Evolutionary conservation across 2,329 filamentous ascomycete genomes (phyloP).

Genomic region (Aspergillus puulaauensis): DNA sequence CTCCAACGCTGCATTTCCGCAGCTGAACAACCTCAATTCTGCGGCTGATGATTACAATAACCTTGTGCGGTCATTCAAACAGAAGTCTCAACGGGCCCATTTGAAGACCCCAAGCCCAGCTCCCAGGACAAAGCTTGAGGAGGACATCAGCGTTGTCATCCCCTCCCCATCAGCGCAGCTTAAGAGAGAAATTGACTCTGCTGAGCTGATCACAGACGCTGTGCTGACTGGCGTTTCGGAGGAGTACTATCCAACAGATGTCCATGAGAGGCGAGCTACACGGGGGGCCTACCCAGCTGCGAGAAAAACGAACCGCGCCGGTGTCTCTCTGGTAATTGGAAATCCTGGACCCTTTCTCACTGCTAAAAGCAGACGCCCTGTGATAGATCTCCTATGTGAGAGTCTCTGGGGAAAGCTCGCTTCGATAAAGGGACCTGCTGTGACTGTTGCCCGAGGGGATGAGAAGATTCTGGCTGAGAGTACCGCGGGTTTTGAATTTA

Average conservation of each 20-base stretch:
- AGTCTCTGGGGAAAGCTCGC: slow-evolving; percentile 26
- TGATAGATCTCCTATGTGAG: slow-evolving; percentile 13
- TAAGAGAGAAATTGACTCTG: slow-evolving; percentile 15
- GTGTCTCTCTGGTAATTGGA: slow-evolving; percentile 11
- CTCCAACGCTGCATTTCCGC: not conserved
- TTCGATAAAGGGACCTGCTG: slow-evolving; percentile 27
- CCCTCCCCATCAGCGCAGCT: slow-evolving; percentile 24
- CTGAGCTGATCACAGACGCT: slow-evolving; percentile 1
- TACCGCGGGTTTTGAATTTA: slow-evolving; percentile 39
- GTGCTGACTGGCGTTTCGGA: slow-evolving; percentile 19
- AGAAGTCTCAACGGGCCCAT: not conserved
- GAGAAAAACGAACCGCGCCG: slow-evolving; percentile 14
- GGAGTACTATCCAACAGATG: slow-evolving; percentile 24
- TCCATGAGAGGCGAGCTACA: slow-evolving; percentile 16
- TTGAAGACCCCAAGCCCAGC: slow-evolving; percentile 7
- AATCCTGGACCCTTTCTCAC: slow-evolving; percentile 10
- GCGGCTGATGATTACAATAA: not conserved
- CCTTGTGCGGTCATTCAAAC: not conserved
- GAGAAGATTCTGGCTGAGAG: slow-evolving; percentile 23
- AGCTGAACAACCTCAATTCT: not conserved
- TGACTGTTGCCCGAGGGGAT: slow-evolving; percentile 22
- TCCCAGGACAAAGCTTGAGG: slow-evolving; percentile 2
- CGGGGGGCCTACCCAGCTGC: slow-evolving; percentile 20
- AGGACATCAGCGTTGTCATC: slow-evolving; percentile 21
- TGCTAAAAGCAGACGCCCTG: not conserved